A percentile compares a stretch with the other conserved stretches of the same genome.
phyloP scores from a whole-genome alignment of 2,329 filamentous ascomycete species.

The Diaporthe aspalathi region DNA sequence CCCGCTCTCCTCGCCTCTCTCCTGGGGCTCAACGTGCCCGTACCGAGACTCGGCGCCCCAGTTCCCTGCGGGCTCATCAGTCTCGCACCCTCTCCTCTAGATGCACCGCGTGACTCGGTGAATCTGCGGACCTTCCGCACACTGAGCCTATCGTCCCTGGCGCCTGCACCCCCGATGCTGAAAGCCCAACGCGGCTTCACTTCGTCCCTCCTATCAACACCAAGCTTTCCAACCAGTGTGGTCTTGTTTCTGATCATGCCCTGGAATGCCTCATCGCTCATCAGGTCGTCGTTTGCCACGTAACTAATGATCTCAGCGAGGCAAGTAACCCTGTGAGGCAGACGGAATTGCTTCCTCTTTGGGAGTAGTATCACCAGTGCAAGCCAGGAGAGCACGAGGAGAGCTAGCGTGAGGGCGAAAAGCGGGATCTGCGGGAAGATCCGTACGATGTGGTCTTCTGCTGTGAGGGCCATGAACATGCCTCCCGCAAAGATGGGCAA shows the following conservation, averaged over 20 bases:
- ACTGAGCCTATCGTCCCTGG: conserved; percentile 53
- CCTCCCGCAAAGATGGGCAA: conserved; percentile 77
- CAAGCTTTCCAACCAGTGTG: conserved; percentile 76
- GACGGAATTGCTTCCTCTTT: conserved; percentile 67
- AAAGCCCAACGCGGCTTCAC: conserved; percentile 66
- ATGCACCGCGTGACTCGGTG: conserved; percentile 52
- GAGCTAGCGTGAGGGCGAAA: conserved; percentile 77
- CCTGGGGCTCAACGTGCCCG: conserved; percentile 42
- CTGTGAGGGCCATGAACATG: conserved; percentile 79
- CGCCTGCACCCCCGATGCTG: conserved; percentile 52
- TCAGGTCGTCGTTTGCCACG: conserved; percentile 77
- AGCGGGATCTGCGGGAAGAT: conserved; percentile 81
- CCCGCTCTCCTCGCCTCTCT: conserved; percentile 44
- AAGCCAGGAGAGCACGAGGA: conserved; percentile 77
- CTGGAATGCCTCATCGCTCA: conserved; percentile 79
- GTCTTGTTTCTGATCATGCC: conserved; percentile 70
- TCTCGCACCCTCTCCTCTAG: conserved; percentile 37
- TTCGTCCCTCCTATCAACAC: conserved; percentile 60
- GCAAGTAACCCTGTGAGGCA: conserved; percentile 79
- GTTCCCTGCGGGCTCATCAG: conserved; percentile 40
- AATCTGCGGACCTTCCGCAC: conserved; percentile 58
- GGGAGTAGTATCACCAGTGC: conserved; percentile 73
- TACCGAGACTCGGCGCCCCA: conserved; percentile 26
- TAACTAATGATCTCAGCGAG: conserved; percentile 84
- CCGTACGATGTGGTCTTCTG: conserved; percentile 60